Evolutionary conservation across 2,329 filamentous ascomycete genomes (phyloP).

Genomic region (Aspergillus transmontanensis): DNA sequence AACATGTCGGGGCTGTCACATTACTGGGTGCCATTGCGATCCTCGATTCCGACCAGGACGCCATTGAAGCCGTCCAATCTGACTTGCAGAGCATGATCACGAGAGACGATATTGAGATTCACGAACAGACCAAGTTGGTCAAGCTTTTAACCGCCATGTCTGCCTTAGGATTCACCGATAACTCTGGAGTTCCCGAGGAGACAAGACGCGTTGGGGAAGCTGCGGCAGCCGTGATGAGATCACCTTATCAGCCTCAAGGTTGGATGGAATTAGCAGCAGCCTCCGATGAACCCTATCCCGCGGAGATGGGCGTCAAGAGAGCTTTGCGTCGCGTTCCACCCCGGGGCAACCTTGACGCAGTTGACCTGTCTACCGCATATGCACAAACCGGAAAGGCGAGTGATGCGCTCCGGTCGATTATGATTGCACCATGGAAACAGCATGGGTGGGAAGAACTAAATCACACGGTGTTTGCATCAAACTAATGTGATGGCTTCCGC

Average conservation of each 20-base stretch:
- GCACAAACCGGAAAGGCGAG: constrained; percentile 69
- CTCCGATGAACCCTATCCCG: constrained; percentile 57
- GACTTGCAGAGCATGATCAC: constrained; percentile 75
- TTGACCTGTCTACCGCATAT: constrained; percentile 72
- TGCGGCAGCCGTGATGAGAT: constrained; percentile 76
- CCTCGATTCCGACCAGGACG: constrained; percentile 76
- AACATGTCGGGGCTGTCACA: constrained; percentile 77
- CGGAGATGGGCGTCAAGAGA: constrained; percentile 81
- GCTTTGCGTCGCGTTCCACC: constrained; percentile 75
- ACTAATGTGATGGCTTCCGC: constrained; percentile 8
- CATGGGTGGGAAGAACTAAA: constrained; percentile 62
- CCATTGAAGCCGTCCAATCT: constrained; percentile 75
- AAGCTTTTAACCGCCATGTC: constrained; percentile 77
- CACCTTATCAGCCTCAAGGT: constrained; percentile 75
- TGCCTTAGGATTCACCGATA: constrained; percentile 53
- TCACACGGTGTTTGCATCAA: constrained; percentile 29
- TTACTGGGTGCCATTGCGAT: constrained; percentile 83
- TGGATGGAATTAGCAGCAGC: constrained; percentile 75
- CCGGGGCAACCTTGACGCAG: constrained; percentile 65
- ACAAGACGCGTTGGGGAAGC: constrained; percentile 64
- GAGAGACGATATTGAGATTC: constrained; percentile 62
- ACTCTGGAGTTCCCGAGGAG: constrained; percentile 45
- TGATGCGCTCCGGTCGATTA: constrained; percentile 75
- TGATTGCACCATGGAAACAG: constrained; percentile 77
- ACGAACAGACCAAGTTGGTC: constrained; percentile 70